Base-by-base conservation (phyloP, 352 stramenopile genomes). In the Globisporangium uncinulatum region DNA sequence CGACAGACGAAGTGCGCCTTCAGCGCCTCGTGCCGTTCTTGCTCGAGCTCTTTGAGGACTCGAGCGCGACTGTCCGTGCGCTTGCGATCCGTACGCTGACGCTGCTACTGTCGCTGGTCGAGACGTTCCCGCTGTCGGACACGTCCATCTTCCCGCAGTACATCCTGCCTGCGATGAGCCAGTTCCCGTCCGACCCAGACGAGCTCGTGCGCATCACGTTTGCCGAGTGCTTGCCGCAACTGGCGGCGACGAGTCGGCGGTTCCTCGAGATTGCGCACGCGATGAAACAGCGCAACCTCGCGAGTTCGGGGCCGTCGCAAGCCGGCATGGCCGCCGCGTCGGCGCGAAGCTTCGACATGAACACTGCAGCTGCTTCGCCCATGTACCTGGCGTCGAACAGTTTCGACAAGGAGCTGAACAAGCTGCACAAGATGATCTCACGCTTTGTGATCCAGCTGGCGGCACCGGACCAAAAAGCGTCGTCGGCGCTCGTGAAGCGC, bases 121-220 rank as follows among this genome's bases (percentile, higher is more conserved):
- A 92, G 54, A 85, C 66, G 0, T 97, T 99, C 59, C 91, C 94
- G 6, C 79, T 97, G 9, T 98, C 95, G 2, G 97, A 99, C 62
- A 89, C 95, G 1, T 93, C 94, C 36, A 87, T 99, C 2, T 99
- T 99, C 56, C 92, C 95, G 0, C 85, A 97, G 70, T 99, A 99
- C 68, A 92, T 99, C 21, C 88, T 99, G 42, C 97, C 94, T 47
- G 79, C 83, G 56, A 87, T 98, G 63, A 82, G 83, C 11, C 73
- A 86, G 44, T 83, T 98, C 31, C 87, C 94, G 29, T 90, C 75
- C 9, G 96, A 99, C 74, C 67, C 84, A 19, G 94, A 94, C 55
- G 73, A 98, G 31, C 80, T 98, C 49, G 96, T 99, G 9, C 79
- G 95, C 29, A 91, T 98, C 53, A 89, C 95, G 3, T 99, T 99